Evolutionary conservation across 2,329 filamentous ascomycete genomes (phyloP).

Genomic region (Magnaporthiopsis poae): DNA sequence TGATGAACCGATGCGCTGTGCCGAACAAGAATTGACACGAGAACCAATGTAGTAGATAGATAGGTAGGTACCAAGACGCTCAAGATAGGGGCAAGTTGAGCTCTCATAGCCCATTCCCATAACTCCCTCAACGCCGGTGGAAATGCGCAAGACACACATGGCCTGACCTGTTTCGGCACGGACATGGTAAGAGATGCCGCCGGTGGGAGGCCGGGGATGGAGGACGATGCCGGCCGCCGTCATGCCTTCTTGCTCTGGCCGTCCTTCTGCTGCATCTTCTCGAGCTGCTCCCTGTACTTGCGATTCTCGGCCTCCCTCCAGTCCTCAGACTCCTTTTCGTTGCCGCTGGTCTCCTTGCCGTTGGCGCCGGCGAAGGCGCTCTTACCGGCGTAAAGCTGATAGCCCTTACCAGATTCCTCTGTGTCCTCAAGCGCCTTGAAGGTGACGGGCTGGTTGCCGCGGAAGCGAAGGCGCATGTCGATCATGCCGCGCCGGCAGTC

Average conservation of each 20-base stretch:
- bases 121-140: neutral
- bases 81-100: neutral
- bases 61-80: neutral
- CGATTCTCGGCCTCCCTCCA: conserved; percentile 59
- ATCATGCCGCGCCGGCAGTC: conserved; percentile 94
- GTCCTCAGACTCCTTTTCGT: conserved; percentile 51
- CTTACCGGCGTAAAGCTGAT: conserved; percentile 72
- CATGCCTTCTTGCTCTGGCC: conserved; percentile 2
- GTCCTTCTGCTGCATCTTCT: conserved; percentile 15
- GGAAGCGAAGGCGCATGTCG: conserved; percentile 97
- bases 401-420: conserved; percentile 45
- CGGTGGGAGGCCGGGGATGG: neutral
- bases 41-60: neutral
- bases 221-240: neutral
- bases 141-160: neutral
- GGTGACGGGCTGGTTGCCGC: conserved; percentile 79
- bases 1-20: neutral
- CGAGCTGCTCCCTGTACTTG: conserved; percentile 36
- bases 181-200: neutral
- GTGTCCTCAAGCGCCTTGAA: conserved; percentile 51
- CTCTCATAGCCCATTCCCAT: neutral
- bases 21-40: neutral
- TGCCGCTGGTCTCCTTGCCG: conserved; percentile 56
- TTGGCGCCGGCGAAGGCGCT: conserved; percentile 53
- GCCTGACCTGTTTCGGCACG: neutral